A percentile compares a stretch with the other conserved stretches of the same genome.
phyloP scores from a whole-genome alignment of 345 rosid species.

The Gossypium arboreum region DNA sequence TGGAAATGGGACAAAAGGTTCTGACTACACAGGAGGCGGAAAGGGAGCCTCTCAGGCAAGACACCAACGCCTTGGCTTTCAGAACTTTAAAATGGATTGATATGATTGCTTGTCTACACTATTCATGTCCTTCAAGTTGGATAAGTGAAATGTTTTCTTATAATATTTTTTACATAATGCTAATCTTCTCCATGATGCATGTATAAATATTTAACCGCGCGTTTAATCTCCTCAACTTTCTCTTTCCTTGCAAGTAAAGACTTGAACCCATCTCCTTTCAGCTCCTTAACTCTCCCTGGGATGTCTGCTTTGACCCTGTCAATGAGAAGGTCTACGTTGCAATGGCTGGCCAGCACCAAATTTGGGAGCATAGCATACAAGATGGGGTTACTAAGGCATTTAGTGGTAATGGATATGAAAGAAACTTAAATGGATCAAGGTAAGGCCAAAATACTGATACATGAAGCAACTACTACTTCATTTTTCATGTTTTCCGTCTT shows the following conservation, averaged over 20 bases:
- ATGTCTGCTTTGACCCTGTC: constrained; percentile 66
- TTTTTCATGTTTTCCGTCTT: constrained; percentile 9
- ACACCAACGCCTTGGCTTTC: background rate
- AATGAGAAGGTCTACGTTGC: constrained; percentile 81
- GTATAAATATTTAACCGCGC: background rate
- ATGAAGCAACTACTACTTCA: background rate
- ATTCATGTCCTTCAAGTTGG: background rate
- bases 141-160: constrained; percentile 7
- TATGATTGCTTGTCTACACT: constrained; percentile 2
- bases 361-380: constrained; percentile 69
- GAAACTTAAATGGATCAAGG: constrained; percentile 91
- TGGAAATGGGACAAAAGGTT: constrained; percentile 94
- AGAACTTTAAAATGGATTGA: constrained; percentile 13
- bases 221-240: constrained; percentile 9
- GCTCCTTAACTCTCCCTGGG: constrained; percentile 98
- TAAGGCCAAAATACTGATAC: constrained; percentile 23
- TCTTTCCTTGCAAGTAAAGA: constrained; percentile 14
- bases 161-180: background rate
- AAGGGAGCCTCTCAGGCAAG: constrained; percentile 74
- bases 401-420: constrained; percentile 91
- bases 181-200: background rate
- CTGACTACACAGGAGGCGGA: constrained; percentile 80
- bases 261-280: constrained; percentile 26
- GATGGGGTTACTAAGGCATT: constrained; percentile 69
- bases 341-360: constrained; percentile 97